These are phyloP conservation scores for Tolypocladium paradoxum DNA, from an alignment of 2,329 filamentous ascomycete species.

Conservation along the genomic window DNA sequence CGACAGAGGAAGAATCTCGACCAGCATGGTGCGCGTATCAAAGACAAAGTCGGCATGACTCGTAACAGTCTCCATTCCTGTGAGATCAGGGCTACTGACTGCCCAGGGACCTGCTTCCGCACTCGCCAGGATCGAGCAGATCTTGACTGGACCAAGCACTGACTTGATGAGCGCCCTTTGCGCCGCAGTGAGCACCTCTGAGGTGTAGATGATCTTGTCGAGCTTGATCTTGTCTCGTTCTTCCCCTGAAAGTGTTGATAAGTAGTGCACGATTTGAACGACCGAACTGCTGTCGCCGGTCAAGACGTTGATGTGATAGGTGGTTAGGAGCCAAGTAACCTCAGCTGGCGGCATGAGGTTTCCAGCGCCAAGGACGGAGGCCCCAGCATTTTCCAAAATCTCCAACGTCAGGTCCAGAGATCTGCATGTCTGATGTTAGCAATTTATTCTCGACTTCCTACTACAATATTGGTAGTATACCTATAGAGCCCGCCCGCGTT, in stretches of 20 bases:
- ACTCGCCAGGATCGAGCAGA: slow-evolving; percentile 30
- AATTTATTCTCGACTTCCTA: not conserved
- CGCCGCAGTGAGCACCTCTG: slow-evolving; percentile 22
- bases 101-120: slow-evolving; percentile 31
- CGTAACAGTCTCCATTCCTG: slow-evolving; percentile 1
- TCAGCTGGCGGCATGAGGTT: slow-evolving; percentile 12
- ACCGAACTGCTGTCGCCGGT: slow-evolving; percentile 27
- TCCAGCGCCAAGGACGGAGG: slow-evolving; percentile 25
- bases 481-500: slow-evolving; percentile 25
- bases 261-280: slow-evolving; percentile 22
- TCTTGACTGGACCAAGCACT: slow-evolving; percentile 19
- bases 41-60: slow-evolving; percentile 24
- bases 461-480: slow-evolving; percentile 7
- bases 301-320: slow-evolving; percentile 26
- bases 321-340: slow-evolving; percentile 14
- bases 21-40: slow-evolving; percentile 22
- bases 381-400: slow-evolving; percentile 29
- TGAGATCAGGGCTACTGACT: slow-evolving; percentile 18
- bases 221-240: slow-evolving; percentile 16
- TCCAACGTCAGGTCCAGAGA: slow-evolving; percentile 29
- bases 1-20: slow-evolving; percentile 24
- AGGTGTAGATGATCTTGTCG: slow-evolving; percentile 33
- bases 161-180: slow-evolving; percentile 21
- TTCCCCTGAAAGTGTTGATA: slow-evolving; percentile 16
- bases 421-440: slow-evolving; percentile 6